Percentiles rank a stretch among this genome's conserved stretches.
These are phyloP conservation scores for Adenanthera pavonina DNA, from an alignment of 306 rosid species.

Conservation along the genomic window DNA sequence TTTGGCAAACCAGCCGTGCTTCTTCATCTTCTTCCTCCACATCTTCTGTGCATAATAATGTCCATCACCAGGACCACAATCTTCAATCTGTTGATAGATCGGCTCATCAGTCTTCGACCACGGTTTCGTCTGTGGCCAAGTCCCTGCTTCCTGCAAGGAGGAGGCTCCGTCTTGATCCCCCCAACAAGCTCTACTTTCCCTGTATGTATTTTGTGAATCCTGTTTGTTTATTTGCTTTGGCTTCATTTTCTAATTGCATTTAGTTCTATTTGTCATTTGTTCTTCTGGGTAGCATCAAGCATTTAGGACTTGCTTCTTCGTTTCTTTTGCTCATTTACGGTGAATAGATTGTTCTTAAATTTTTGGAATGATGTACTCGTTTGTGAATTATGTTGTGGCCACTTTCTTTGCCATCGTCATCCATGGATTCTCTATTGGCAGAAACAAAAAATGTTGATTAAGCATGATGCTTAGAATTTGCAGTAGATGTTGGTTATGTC, in stretches of 20 bases:
- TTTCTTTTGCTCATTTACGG: slow-evolving; percentile 25
- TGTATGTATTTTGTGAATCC: slow-evolving; percentile 54
- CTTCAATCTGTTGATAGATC: slow-evolving; percentile 66
- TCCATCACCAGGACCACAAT: slow-evolving; percentile 54
- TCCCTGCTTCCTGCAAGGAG: slow-evolving; percentile 82
- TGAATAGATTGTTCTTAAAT: slow-evolving; percentile 28
- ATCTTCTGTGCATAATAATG: slow-evolving; percentile 58
- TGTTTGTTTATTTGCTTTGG: slow-evolving; percentile 13
- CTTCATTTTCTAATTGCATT: slow-evolving; percentile 16
- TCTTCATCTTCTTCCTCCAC: slow-evolving; percentile 55
- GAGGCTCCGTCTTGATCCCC: slow-evolving; percentile 94
- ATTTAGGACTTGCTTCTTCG: neutral
- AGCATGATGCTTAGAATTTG: slow-evolving; percentile 29
- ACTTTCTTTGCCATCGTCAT: slow-evolving; percentile 2
- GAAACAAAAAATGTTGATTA: slow-evolving; percentile 21
- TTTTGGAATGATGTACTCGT: neutral
- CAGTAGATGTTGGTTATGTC: slow-evolving; percentile 29
- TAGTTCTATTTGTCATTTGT: slow-evolving; percentile 5
- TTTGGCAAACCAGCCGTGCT: slow-evolving; percentile 77
- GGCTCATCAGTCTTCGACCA: slow-evolving; percentile 50
- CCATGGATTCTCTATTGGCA: slow-evolving; percentile 6
- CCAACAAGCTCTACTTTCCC: slow-evolving; percentile 91
- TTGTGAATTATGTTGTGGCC: slow-evolving; percentile 13
- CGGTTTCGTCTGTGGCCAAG: slow-evolving; percentile 79
- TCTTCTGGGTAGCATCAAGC: neutral